These are phyloP conservation scores for Colletotrichum siamense DNA, from an alignment of 2,329 filamentous ascomycete species.

Conservation along the genomic window DNA sequence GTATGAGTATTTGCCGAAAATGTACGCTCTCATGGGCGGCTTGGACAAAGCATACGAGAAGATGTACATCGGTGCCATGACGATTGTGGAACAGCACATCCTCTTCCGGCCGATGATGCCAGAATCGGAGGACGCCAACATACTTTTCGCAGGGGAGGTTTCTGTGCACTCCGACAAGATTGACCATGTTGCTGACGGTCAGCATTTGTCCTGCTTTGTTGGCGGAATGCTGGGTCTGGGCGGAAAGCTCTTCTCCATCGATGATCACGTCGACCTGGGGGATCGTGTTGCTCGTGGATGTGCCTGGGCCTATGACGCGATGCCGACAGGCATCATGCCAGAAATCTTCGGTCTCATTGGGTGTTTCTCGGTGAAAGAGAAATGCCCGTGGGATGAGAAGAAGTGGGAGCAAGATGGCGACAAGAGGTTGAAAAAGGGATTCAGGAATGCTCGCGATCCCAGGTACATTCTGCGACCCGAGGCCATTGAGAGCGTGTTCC, in stretches of 20 bases:
- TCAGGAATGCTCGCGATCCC: conserved; percentile 60
- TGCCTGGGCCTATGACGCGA: conserved; percentile 54
- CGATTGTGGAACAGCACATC: conserved; percentile 59
- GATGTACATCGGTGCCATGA: conserved; percentile 62
- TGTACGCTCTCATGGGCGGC: conserved; percentile 64
- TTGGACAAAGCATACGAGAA: conserved; percentile 56
- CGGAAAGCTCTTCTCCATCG: conserved; percentile 45
- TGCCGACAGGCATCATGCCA: conserved; percentile 57
- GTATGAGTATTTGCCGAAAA: conserved; percentile 48
- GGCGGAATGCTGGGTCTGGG: conserved; percentile 58
- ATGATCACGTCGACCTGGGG: conserved; percentile 47
- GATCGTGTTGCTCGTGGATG: conserved; percentile 54
- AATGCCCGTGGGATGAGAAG: conserved; percentile 50
- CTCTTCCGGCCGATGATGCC: conserved; percentile 70
- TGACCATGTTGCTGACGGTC: conserved; percentile 35
- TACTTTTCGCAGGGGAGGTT: conserved; percentile 57
- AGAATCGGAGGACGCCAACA: conserved; percentile 55
- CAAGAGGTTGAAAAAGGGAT: conserved; percentile 54
- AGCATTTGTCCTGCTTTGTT: conserved; percentile 56
- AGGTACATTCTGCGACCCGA: conserved; percentile 56
- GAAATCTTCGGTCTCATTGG: conserved; percentile 49
- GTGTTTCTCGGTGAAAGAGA: conserved; percentile 41
- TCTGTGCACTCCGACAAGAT: conserved; percentile 22
- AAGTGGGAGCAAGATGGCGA: conserved; percentile 25
- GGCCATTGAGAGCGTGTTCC: conserved; percentile 59